A percentile compares a stretch with the other conserved stretches of the same genome.
Conservation (phyloP, 1,139 yeast genomes). For the Lodderomyces metapsilosis region DNA sequence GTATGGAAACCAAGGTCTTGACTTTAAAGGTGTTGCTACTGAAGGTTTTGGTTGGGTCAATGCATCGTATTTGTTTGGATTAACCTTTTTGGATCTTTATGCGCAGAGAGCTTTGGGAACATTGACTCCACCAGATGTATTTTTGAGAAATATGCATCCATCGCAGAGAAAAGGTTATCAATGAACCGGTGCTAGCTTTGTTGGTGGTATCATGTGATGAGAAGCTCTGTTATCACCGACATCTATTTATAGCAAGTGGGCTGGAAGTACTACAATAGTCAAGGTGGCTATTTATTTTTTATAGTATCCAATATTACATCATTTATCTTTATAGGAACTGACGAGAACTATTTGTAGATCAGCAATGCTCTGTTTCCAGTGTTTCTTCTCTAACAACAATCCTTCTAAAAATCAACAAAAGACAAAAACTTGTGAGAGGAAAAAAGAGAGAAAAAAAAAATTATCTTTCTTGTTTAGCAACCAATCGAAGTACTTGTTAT, state of each 20-base stretch:
- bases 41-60: constrained; percentile 99
- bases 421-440: not conserved
- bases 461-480: not conserved
- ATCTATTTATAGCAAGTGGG: too few relatives aligned
- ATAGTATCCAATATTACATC: too few relatives aligned
- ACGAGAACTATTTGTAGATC: too few relatives aligned
- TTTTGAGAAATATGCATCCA: constrained; percentile 51
- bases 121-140: constrained; percentile 74
- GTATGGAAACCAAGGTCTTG: constrained; percentile 95
- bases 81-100: constrained; percentile 64
- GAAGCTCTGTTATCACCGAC: too few relatives aligned
- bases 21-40: constrained; percentile 88
- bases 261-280: too few relatives aligned
- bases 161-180: constrained; percentile 32
- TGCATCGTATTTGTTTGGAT: constrained; percentile 77
- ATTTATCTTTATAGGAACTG: too few relatives aligned
- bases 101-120: constrained; percentile 81
- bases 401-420: not conserved
- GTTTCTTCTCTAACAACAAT: too few relatives aligned
- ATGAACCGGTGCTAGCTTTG: constrained; percentile 2
- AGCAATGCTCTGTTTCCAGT: too few relatives aligned
- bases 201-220: not conserved
- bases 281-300: too few relatives aligned
- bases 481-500: not conserved
- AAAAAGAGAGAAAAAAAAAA: too few relatives aligned